phyloP scores from a whole-genome alignment of 345 rosid species.

The Syzygium aromaticum region DNA sequence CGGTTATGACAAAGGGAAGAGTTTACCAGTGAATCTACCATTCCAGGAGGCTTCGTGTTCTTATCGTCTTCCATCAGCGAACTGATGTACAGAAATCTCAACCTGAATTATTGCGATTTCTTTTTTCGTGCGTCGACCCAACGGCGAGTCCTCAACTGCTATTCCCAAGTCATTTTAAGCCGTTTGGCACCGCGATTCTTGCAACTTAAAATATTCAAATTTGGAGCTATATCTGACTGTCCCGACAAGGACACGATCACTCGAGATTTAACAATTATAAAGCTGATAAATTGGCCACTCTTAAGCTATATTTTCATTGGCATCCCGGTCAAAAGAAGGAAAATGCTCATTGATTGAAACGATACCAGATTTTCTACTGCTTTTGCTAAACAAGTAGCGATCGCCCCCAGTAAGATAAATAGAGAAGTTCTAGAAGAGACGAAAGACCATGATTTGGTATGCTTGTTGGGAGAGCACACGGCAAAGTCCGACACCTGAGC shows the following conservation, averaged over 20 bases:
- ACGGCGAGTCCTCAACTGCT: neutral
- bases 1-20: neutral
- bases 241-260: neutral
- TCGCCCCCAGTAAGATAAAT: neutral
- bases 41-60: neutral
- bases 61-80: neutral
- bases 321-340: neutral
- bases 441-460: neutral
- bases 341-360: neutral
- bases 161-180: neutral
- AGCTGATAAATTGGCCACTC: neutral
- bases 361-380: neutral
- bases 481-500: neutral
- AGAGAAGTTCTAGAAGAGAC: neutral
- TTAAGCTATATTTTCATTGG: neutral
- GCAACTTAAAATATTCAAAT: neutral
- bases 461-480: neutral
- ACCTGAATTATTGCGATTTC: neutral
- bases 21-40: neutral
- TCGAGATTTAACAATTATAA: neutral
- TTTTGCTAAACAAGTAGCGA: neutral
- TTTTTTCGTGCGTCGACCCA: neutral
- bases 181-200: neutral
- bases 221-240: neutral
- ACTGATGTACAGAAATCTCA: neutral